Evolutionary conservation across 2,329 filamentous ascomycete genomes (phyloP), one percentile per base, ranked within the genome.

Genomic region (Pseudonectria buxi): DNA sequence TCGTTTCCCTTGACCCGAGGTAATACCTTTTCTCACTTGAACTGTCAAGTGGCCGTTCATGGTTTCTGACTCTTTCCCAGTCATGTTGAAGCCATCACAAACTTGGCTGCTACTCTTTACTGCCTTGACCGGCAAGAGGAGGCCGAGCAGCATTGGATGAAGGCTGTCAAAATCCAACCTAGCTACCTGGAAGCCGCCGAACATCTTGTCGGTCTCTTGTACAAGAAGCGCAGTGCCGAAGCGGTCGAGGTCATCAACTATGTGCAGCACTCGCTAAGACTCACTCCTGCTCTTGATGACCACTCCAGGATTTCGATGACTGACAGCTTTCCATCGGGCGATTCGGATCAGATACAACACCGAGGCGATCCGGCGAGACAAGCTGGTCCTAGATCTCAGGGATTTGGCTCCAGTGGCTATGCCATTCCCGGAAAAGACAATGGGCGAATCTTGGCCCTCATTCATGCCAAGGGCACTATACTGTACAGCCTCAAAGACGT

Each of bases 381-480:
- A 32, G 53, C 42, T 31, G 50, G 50, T 27, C n/a, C 24, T 25
- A 46, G 43, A 25, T 35, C 40, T 27, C 26, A 41, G 11, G 54
- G 54, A 2, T 61, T 61, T 43, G 60, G 56, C 14, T 58, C 58
- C 12, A 61, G 58, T 58, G 89, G 88, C 12, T 96, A 94, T 58
- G 76, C 79, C 11, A 81, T 98, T 28, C 76, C 88, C 5, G 88
- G 83, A 2, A 78, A 75, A 28, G 92, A 98, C 48, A 96, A 95
- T 56, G 92, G 90, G 7, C 78, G 92, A 40, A 87, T 98, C 53
- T 73, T 98, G 29, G 85, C 88, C n/a, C 72, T 98, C 12, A 80
- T 96, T 27, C 92, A 98, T 62, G 89, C 90, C 14, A 98, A 96
- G 61, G 92, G 90, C n/a, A 96, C 96, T 44, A 94, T 96, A 83